These are phyloP conservation scores for Tulasnella sp. DNA, from an alignment of 768 basidiomycete genomes.

Conservation along the genomic window DNA sequence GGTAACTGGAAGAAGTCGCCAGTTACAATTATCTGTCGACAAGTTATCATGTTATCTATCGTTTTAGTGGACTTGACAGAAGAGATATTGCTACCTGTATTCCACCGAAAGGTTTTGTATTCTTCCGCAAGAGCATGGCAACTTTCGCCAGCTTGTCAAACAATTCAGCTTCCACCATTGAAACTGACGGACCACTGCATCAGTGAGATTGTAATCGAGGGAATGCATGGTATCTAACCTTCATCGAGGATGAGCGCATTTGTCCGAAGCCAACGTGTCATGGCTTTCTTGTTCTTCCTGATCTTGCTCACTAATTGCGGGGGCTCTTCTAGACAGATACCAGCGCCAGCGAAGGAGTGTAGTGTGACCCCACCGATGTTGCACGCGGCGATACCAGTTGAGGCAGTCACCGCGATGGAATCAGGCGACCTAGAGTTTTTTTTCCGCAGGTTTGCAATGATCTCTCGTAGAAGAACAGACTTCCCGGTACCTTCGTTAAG, in stretches of 20 bases:
- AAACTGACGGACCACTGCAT: conserved; percentile 44
- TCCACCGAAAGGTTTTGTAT: conserved; percentile 73
- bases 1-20: conserved; percentile 99
- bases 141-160: conserved; percentile 83
- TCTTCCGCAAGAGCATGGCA: conserved; percentile 51
- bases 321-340: conserved; percentile 58
- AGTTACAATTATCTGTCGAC: conserved; percentile 73
- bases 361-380: conserved; percentile 94
- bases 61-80: neutral
- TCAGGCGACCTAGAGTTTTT: conserved; percentile 44
- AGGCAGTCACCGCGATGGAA: conserved; percentile 86
- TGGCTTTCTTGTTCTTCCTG: conserved; percentile 74
- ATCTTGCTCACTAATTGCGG: conserved; percentile 55
- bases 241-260: conserved; percentile 51
- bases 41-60: conserved; percentile 7
- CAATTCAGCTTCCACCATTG: conserved; percentile 89
- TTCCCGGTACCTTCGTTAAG: conserved; percentile 74
- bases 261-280: conserved; percentile 68
- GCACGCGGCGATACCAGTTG: conserved; percentile 94
- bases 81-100: conserved; percentile 52
- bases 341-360: conserved; percentile 93
- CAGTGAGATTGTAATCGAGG: neutral
- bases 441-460: conserved; percentile 61
- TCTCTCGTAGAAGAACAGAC: conserved; percentile 86
- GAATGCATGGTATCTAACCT: conserved; percentile 24